phyloP scores from a whole-genome alignment of 2,329 filamentous ascomycete genomes.

The Chaetothyriales sp. region DNA sequence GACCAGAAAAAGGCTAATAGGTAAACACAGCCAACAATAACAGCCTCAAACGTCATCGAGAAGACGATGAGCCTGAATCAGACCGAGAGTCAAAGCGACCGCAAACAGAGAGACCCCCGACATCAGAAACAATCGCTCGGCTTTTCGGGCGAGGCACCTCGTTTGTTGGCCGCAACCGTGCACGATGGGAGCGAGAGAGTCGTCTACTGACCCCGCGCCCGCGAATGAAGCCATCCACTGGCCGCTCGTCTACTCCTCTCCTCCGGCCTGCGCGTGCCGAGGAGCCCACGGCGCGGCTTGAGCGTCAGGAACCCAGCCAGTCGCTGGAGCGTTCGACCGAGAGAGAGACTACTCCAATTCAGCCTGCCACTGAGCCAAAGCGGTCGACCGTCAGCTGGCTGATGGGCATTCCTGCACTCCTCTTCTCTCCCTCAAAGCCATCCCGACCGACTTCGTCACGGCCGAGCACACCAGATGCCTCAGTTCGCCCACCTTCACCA shows the following conservation, averaged over 20 bases:
- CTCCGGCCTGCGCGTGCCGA: neutral
- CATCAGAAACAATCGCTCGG: neutral
- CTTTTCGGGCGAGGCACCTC: neutral
- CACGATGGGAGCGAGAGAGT: neutral
- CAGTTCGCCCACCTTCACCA: neutral
- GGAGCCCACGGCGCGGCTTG: neutral
- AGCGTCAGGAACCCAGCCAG: neutral
- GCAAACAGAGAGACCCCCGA: neutral
- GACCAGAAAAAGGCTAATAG: neutral
- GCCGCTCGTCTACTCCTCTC: neutral
- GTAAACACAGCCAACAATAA: neutral
- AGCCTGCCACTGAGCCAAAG: neutral
- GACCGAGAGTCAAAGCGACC: neutral
- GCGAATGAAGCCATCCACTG: neutral
- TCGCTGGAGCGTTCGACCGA: neutral
- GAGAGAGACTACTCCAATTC: neutral
- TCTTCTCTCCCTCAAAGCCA: neutral
- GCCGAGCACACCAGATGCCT: neutral
- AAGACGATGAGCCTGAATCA: neutral
- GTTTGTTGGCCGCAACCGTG: neutral
- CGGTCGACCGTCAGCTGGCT: neutral
- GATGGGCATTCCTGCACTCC: neutral
- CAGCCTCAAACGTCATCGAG: neutral
- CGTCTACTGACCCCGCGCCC: neutral
- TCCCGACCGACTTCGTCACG: too few relatives aligned